A percentile compares a stretch with the other conserved stretches of the same genome.
phyloP scores from a whole-genome alignment of 345 rosid species.

The Euphorbia tirucalli region DNA sequence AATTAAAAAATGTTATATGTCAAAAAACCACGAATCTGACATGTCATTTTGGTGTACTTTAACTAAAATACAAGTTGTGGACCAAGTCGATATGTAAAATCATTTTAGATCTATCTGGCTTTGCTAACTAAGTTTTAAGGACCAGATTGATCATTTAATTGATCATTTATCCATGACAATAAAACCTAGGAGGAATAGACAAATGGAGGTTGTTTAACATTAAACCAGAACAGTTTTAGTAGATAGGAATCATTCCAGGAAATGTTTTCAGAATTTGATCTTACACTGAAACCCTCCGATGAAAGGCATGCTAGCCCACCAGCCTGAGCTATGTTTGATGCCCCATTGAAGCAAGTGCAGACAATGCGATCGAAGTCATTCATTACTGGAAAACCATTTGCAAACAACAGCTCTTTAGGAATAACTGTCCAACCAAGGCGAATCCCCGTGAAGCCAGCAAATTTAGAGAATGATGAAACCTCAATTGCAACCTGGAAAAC shows the following conservation, averaged over 20 bases:
- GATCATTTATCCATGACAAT: no score
- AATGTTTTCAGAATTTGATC: not conserved
- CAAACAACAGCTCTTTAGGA: slow-evolving; percentile 20
- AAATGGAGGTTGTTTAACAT: no score
- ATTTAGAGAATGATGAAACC: slow-evolving; percentile 23
- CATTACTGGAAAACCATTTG: slow-evolving; percentile 19
- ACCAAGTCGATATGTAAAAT: no score
- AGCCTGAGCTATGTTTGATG: slow-evolving; percentile 19
- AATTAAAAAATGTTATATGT: no score
- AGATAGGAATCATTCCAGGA: not conserved
- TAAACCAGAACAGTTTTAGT: not conserved
- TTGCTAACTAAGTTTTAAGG: no score
- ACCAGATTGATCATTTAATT: no score
- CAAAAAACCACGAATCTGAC: no score
- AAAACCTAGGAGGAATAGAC: no score
- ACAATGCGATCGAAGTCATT: slow-evolving; percentile 20
- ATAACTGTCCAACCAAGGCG: slow-evolving; percentile 24
- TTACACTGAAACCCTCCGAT: slow-evolving; percentile 14
- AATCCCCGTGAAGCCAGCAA: slow-evolving; percentile 21
- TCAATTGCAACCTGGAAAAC: slow-evolving; percentile 20
- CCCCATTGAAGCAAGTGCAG: slow-evolving; percentile 23
- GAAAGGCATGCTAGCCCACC: slow-evolving; percentile 23
- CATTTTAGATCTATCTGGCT: no score
- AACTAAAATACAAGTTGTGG: no score
- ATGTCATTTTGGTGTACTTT: no score